Conservation (phyloP, 352 stramenopile genomes). For the Phytophthora aleatoria region DNA sequence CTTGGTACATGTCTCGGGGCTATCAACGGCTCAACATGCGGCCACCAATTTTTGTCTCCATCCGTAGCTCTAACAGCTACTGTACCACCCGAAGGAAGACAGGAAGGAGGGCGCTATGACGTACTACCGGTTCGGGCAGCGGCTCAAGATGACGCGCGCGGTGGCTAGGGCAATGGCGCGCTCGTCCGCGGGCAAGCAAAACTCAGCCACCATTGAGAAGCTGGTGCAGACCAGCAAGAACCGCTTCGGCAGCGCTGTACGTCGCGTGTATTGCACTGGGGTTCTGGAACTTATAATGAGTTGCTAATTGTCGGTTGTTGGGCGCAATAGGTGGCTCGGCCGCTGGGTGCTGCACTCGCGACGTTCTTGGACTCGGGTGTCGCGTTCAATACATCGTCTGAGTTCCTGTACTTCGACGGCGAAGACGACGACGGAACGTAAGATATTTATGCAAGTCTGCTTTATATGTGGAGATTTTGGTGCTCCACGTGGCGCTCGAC, state of each 20-base stretch:
- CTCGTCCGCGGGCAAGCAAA: conserved; percentile 50
- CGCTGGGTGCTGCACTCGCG: conserved; percentile 49
- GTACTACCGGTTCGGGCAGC: conserved; percentile 72
- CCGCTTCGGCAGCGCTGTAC: conserved; percentile 68
- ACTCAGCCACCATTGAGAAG: conserved; percentile 56
- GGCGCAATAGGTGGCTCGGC: conserved; percentile 46
- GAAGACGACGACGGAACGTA: conserved; percentile 87
- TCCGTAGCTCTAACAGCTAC: conserved; percentile 13
- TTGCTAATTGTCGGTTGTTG: conserved; percentile 11
- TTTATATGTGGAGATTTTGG: conserved; percentile 8
- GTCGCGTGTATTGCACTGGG: conserved; percentile 18
- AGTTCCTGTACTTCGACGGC: conserved; percentile 81
- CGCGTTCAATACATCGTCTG: conserved; percentile 58
- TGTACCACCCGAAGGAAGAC: conserved; percentile 2
- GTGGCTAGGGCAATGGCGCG: conserved; percentile 66
- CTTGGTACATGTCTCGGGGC: conserved; percentile 6
- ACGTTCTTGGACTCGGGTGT: conserved; percentile 58
- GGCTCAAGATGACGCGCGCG: conserved; percentile 68
- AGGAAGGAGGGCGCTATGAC: conserved; percentile 46
- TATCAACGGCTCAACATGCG: conserved; percentile 3
- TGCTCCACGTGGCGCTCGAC: conserved; percentile 3
- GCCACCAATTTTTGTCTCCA: conserved; percentile 20
- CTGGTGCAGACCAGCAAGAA: conserved; percentile 69
- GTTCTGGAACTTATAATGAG: background rate
- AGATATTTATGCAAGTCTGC: conserved; percentile 24